Conservation (phyloP, 805 yeast genomes). For the Candida orba region DNA sequence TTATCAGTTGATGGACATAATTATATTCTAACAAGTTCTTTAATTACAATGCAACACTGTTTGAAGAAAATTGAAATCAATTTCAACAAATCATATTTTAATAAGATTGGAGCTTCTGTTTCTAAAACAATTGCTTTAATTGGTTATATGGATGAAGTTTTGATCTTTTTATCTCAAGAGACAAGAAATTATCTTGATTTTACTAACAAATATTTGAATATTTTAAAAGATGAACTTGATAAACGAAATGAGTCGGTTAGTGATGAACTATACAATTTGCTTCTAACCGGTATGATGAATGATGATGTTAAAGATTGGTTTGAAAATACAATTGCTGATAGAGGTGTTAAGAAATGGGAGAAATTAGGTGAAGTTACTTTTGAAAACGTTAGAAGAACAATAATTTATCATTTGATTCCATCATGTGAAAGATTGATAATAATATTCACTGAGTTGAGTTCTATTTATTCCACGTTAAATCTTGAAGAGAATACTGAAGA, state of each 20-base stretch:
- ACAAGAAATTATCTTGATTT: conserved; percentile 33
- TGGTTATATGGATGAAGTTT: conserved; percentile 28
- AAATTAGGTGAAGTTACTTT: conserved; percentile 43
- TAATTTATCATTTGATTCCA: conserved; percentile 45
- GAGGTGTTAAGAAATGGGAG: conserved; percentile 52
- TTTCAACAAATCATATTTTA: conserved; percentile 11
- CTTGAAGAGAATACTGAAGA: not conserved
- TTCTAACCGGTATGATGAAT: conserved; percentile 49
- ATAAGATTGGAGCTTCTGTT: conserved; percentile 11
- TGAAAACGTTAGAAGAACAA: conserved; percentile 39
- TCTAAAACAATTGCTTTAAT: conserved; percentile 22
- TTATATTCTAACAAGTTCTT: conserved; percentile 17
- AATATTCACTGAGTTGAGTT: conserved; percentile 34
- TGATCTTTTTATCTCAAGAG: conserved; percentile 24
- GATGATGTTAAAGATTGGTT: conserved; percentile 49
- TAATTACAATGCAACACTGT: conserved; percentile 15
- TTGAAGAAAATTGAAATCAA: conserved; percentile 12
- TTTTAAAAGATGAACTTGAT: conserved; percentile 30
- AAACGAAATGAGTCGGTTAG: conserved; percentile 24
- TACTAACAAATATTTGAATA: conserved; percentile 27
- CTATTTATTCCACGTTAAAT: conserved; percentile 21
- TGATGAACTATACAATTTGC: conserved; percentile 37
- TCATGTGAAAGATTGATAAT: conserved; percentile 49
- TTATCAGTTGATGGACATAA: conserved; percentile 7
- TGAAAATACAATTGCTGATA: conserved; percentile 58